Conservation (phyloP, 495 filamentous ascomycete species). For the Amniculicola lignicola region DNA sequence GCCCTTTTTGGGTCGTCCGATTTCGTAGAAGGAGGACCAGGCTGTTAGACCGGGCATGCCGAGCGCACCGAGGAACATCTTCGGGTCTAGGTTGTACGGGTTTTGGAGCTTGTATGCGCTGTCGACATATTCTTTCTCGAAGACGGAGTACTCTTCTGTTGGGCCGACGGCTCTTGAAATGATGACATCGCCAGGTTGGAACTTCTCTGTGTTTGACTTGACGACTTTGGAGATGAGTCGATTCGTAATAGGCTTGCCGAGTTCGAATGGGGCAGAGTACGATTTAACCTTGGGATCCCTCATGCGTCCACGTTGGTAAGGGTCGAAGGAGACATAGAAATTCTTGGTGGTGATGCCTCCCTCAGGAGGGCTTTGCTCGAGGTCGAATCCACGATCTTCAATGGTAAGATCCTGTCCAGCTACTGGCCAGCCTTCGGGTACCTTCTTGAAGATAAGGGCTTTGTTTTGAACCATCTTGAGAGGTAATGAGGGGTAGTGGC, state of each 20-base stretch:
- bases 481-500: too few relatives aligned
- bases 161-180: neutral
- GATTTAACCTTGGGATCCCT: conserved; percentile 39
- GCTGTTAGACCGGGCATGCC: conserved; percentile 89
- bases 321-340: conserved; percentile 80
- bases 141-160: conserved; percentile 41
- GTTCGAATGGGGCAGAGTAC: conserved; percentile 41
- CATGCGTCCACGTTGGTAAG: conserved; percentile 75
- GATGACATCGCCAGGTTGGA: conserved; percentile 39
- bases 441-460: conserved; percentile 70
- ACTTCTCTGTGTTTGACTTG: conserved; percentile 38
- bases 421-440: conserved; percentile 67
- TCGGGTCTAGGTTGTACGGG: conserved; percentile 60
- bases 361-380: conserved; percentile 57
- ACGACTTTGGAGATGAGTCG: conserved; percentile 38
- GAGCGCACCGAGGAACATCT: conserved; percentile 66
- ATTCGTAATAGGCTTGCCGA: conserved; percentile 45
- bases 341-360: conserved; percentile 71
- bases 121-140: conserved; percentile 24
- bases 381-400: conserved; percentile 65
- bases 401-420: conserved; percentile 70
- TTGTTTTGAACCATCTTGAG: conserved; percentile 63
- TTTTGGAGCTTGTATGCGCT: conserved; percentile 49
- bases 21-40: conserved; percentile 75
- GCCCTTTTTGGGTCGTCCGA: conserved; percentile 80